Evolutionary conservation across 140 eudicot genomes (phyloP).

Genomic region (Bidens hawaiensis): DNA sequence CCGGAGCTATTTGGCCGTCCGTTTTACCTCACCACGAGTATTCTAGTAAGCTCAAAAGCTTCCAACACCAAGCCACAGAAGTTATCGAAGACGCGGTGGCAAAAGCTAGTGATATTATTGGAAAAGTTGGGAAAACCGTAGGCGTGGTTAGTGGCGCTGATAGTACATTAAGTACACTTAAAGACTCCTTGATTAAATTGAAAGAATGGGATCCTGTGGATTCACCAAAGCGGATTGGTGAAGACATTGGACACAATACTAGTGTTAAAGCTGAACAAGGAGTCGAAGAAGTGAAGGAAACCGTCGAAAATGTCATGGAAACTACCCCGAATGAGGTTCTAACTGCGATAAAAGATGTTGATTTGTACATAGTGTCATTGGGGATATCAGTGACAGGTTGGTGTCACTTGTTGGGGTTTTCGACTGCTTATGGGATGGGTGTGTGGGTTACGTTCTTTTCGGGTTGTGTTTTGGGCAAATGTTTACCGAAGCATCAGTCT

Average conservation of each 20-base stretch:
- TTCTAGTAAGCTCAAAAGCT: too few relatives aligned
- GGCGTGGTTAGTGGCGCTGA: neutral
- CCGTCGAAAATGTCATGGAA: neutral
- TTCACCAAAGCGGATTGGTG: conserved; percentile 23
- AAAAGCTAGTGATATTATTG: neutral
- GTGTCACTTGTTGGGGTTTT: conserved; percentile 54
- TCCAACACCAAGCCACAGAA: neutral
- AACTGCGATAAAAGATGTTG: conserved; percentile 9
- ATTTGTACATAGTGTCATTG: neutral
- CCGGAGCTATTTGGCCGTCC: conserved; percentile 12
- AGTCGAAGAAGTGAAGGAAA: conserved; percentile 7
- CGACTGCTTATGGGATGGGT: conserved; percentile 57
- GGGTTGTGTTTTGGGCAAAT: conserved; percentile 42
- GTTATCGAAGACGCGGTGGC: neutral
- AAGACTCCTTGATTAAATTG: conserved; percentile 14
- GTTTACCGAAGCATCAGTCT: conserved; percentile 47
- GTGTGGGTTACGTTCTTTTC: conserved; percentile 70
- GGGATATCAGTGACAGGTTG: conserved; percentile 22
- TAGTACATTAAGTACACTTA: neutral
- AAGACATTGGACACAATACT: conserved; percentile 24
- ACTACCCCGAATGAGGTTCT: conserved; percentile 7
- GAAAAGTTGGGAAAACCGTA: neutral
- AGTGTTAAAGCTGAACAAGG: neutral
- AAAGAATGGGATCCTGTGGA: conserved; percentile 24
- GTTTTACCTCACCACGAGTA: conserved; percentile 6